Conservation (phyloP, 768 basidiomycete genomes). For the Phaeolepiota aurea region DNA sequence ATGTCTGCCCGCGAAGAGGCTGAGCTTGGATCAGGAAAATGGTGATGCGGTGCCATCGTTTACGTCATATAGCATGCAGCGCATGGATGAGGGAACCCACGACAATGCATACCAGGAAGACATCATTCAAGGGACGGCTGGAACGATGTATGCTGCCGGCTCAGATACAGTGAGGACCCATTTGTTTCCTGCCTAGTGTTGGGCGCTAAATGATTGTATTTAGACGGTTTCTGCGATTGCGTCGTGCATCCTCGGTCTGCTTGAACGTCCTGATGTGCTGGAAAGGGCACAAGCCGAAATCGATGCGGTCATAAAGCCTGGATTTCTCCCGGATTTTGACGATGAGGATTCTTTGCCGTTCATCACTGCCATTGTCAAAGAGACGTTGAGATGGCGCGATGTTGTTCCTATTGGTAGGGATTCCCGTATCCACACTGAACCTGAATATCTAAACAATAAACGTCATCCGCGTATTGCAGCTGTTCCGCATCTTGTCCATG, state of each 20-base stretch:
- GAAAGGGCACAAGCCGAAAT: slow-evolving; percentile 24
- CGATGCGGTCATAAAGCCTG: slow-evolving; percentile 20
- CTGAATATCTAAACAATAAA: no score
- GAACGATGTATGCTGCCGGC: slow-evolving; percentile 12
- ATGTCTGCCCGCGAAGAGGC: not conserved
- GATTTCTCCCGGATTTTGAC: slow-evolving; percentile 21
- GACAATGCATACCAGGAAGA: slow-evolving; percentile 10
- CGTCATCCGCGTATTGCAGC: not conserved
- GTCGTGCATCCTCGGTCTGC: slow-evolving; percentile 22
- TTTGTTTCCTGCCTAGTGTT: no score
- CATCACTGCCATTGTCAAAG: slow-evolving; percentile 20
- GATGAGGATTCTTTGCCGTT: slow-evolving; percentile 20
- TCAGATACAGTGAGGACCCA: slow-evolving; percentile 1
- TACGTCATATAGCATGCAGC: slow-evolving; percentile 8
- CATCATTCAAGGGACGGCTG: slow-evolving; percentile 14
- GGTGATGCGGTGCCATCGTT: slow-evolving; percentile 11
- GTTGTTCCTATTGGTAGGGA: slow-evolving; percentile 16
- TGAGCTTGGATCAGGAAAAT: slow-evolving; percentile 5
- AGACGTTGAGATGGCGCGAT: slow-evolving; percentile 18
- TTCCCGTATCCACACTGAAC: not conserved
- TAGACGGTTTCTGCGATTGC: slow-evolving; percentile 14
- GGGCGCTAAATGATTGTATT: no score
- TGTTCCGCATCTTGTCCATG: not conserved
- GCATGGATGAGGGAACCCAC: slow-evolving; percentile 4
- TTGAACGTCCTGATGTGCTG: slow-evolving; percentile 19